Conservation (phyloP, 441 rosid species). For the Pelargonium australe region DNA sequence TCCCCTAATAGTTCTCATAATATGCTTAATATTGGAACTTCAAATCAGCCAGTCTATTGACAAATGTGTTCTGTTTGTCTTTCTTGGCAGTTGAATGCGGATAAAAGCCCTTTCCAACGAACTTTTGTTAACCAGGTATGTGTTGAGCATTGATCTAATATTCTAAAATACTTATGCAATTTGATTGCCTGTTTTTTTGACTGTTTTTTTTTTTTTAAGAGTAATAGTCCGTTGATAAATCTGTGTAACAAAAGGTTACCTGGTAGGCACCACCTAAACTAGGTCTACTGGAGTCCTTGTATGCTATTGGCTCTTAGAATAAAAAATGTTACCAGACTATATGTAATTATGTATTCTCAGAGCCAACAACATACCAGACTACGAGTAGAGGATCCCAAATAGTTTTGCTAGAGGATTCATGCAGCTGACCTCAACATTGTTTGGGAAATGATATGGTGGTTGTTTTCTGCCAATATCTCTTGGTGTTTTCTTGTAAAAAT, state of each 20-base stretch:
- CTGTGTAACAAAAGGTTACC: slow-evolving; percentile 2
- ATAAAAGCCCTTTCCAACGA: slow-evolving; percentile 87
- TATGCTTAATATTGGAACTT: not conserved
- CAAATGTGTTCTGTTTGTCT: slow-evolving; percentile 6
- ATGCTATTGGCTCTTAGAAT: not conserved
- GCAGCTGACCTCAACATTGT: no score
- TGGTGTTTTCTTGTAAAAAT: not conserved
- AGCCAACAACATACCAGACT: no score
- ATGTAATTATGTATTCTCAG: not conserved
- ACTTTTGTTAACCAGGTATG: slow-evolving; percentile 90
- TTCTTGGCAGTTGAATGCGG: slow-evolving; percentile 65
- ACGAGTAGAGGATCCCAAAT: no score
- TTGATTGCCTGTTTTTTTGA: not conserved
- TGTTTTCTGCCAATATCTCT: not conserved
- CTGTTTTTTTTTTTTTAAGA: not conserved
- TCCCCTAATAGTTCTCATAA: not conserved
- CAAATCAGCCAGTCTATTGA: slow-evolving; percentile 16
- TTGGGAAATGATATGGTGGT: not conserved
- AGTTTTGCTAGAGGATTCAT: no score
- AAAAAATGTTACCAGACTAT: not conserved
- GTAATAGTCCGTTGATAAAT: not conserved
- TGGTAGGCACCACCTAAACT: not conserved
- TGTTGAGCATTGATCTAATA: slow-evolving; percentile 9
- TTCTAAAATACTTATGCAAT: slow-evolving; percentile 8
- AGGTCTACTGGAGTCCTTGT: not conserved